Conservation (phyloP, 192 early-diverging fungal genomes). For the Rhizoclosmatium globosum region DNA sequence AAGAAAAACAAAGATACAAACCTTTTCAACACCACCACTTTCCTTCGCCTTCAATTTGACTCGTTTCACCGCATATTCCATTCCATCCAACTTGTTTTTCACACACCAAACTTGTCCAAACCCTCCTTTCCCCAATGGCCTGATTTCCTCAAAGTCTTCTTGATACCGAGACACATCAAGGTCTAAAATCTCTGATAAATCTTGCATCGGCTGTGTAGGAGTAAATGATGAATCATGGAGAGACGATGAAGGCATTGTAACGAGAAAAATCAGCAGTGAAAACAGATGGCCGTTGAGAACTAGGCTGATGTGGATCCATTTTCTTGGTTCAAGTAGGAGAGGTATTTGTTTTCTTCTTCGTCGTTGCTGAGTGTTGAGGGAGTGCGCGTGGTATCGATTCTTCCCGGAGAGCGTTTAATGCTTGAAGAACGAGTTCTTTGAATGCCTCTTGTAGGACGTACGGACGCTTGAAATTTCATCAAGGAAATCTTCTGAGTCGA, state of each 20-base stretch:
- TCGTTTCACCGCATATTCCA: constrained; percentile 92
- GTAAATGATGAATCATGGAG: not conserved
- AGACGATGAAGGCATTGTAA: not conserved
- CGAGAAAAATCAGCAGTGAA: too few relatives aligned
- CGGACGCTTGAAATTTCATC: constrained; percentile 88
- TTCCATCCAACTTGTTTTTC: constrained; percentile 88
- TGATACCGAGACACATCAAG: constrained; percentile 73
- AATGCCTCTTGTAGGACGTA: constrained; percentile 89
- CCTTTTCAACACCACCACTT: constrained; percentile 55
- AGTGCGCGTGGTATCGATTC: constrained; percentile 24
- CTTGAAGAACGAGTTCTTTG: constrained; percentile 80
- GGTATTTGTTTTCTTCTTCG: not conserved
- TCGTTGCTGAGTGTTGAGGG: not conserved
- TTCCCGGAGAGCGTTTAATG: constrained; percentile 73
- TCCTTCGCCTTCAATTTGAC: constrained; percentile 62
- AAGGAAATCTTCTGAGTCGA: constrained; percentile 65
- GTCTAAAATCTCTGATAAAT: constrained; percentile 64
- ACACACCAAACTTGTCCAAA: constrained; percentile 88
- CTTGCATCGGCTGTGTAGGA: not conserved
- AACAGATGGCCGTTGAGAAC: constrained; percentile 1
- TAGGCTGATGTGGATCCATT: not conserved
- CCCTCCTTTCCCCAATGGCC: constrained; percentile 86
- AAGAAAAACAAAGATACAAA: not conserved
- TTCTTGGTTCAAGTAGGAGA: too few relatives aligned
- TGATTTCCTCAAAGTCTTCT: constrained; percentile 83